A percentile compares a stretch with the other conserved stretches of the same genome.
These are phyloP conservation scores for Alternaria conjuncta DNA, from an alignment of 2,329 filamentous ascomycete genomes.

Conservation along the genomic window DNA sequence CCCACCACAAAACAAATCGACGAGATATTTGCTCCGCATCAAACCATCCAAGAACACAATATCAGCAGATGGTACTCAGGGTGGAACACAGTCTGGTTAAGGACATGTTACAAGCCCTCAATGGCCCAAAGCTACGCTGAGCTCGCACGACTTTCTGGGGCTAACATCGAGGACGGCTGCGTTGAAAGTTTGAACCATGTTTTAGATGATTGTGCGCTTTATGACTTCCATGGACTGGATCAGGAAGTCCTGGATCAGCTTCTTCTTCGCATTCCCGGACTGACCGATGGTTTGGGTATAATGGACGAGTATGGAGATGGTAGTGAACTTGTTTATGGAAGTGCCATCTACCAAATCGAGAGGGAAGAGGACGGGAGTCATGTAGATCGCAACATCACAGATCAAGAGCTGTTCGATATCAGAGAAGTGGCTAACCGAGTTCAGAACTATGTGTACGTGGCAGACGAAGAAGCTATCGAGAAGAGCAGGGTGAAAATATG, in stretches of 20 bases:
- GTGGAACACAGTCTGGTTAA: neutral
- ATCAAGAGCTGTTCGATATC: neutral
- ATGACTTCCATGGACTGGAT: neutral
- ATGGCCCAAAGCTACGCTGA: neutral
- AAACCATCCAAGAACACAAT: neutral
- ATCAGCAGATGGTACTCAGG: neutral
- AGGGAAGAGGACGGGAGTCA: neutral
- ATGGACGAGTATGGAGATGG: neutral
- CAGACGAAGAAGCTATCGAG: neutral
- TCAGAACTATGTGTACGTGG: neutral
- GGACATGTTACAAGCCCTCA: neutral
- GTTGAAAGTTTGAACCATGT: neutral
- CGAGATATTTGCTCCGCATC: neutral
- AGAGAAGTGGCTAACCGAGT: neutral
- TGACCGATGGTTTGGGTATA: neutral
- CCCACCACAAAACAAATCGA: neutral
- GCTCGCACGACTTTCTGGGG: neutral
- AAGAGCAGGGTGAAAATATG: neutral
- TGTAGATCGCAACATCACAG: neutral
- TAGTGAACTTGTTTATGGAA: neutral
- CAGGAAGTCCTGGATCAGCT: neutral
- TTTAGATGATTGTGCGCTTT: neutral
- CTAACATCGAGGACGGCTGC: neutral
- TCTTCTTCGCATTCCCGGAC: neutral
- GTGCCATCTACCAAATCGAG: neutral